Evolutionary conservation across 306 rosid species (phyloP), one percentile per base, ranked within the genome.

Genomic region (Vigna hirtella): DNA sequence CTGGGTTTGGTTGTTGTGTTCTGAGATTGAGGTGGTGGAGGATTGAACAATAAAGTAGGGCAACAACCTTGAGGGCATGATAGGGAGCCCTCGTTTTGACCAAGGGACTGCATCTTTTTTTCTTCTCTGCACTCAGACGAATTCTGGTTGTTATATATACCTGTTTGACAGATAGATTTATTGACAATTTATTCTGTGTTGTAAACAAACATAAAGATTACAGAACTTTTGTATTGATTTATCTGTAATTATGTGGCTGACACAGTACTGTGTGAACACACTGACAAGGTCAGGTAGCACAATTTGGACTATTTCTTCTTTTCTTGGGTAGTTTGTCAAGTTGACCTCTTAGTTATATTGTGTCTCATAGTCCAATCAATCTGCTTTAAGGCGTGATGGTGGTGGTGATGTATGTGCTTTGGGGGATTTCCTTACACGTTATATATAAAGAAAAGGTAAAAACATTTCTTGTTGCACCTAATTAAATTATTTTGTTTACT

Each of bases 61-160:
- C 91, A 95, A 73, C 98, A 95, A 20, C 88, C 84, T 32, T 83
- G 85, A 49, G 86, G 79, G 61, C 93, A 92, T 78, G 74, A 77
- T 74, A 85, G 75, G 50, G 90, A 63, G 82, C 74, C 89, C 66
- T 86, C 87, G 14, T 76, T 86, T 77, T 66, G 83, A 78, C 88
- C 66, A 75, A 85, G 81, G 76, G 91, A 56, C 38, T 67, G 85
- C 98, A 91, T 92, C 61, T 77, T 81, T 68, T 10, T 66, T 15
- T 12, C 40, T 43, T 64, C 76, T 65, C 20, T 79, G 51, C 66
- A 57, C 72, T 66, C 68, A 56, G 57, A 77, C 81, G 22, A 77
- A 72, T 55, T 77, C 40, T 64, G 73, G 38, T 75, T 64, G 53
- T 75, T 48, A 79, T 76, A 47, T 65, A 50, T 77, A 34, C 70